Evolutionary conservation across 78 protist genomes (phyloP).

Genomic region (Cavenderia fasciculata): DNA sequence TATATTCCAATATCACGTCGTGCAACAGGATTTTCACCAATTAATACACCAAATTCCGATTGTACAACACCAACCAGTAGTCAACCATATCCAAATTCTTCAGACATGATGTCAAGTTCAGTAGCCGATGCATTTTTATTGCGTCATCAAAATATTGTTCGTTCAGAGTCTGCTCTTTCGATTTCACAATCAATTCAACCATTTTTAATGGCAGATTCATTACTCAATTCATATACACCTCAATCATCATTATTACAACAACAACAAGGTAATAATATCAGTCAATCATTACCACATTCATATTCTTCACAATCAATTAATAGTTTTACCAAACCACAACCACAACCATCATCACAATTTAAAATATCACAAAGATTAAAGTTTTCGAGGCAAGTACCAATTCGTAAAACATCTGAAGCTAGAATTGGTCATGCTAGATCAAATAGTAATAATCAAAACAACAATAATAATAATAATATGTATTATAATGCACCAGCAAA

Average conservation of each 20-base stretch:
- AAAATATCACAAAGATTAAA: constrained; percentile 36
- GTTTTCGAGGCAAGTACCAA: constrained; percentile 37
- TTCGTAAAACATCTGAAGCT: constrained; percentile 54
- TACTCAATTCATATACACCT: no score
- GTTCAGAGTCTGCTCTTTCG: constrained; percentile 15
- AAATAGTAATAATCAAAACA: not conserved
- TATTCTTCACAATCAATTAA: not conserved
- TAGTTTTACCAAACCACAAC: not conserved
- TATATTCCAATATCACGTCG: no score
- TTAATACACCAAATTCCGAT: no score
- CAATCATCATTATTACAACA: not conserved
- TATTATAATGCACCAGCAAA: not conserved
- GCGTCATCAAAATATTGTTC: not conserved
- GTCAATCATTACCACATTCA: no score
- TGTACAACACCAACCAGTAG: no score
- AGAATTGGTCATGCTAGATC: constrained; percentile 67
- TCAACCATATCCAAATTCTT: not conserved
- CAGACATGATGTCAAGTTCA: constrained; percentile 22
- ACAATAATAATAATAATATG: not conserved
- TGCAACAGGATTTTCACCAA: no score
- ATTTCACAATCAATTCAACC: constrained; percentile 65
- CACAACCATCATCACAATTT: constrained; percentile 14
- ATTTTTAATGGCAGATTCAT: not conserved
- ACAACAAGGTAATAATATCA: not conserved
- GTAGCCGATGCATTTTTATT: constrained; percentile 41